phyloP scores from a whole-genome alignment of 805 yeast species.

The Ogataea degrootiae region DNA sequence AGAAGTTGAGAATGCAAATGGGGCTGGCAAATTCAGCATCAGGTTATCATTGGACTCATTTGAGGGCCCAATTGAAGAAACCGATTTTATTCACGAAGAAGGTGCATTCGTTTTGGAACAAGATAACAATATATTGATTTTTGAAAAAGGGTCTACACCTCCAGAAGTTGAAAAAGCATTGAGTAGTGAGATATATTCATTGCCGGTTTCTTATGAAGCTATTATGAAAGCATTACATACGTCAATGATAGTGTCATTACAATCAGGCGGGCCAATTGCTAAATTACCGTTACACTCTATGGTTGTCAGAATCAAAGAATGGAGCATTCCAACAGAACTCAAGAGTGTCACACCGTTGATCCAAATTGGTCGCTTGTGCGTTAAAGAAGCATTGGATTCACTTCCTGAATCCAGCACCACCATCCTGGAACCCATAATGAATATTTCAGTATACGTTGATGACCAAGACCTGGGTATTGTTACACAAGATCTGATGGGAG shows the following conservation, averaged over 20 bases:
- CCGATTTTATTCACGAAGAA: slow-evolving; percentile 31
- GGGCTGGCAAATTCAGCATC: slow-evolving; percentile 21
- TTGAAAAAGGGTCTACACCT: slow-evolving; percentile 30
- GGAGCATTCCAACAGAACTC: slow-evolving; percentile 52
- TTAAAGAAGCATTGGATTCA: slow-evolving; percentile 33
- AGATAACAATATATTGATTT: slow-evolving; percentile 44
- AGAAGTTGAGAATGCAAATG: slow-evolving; percentile 8
- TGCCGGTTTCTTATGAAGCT: slow-evolving; percentile 39
- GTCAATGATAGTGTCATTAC: slow-evolving; percentile 58
- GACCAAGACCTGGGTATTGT: slow-evolving; percentile 78
- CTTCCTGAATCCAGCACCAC: slow-evolving; percentile 35
- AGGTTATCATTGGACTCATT: slow-evolving; percentile 27
- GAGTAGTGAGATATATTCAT: slow-evolving; percentile 39
- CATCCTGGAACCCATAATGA: slow-evolving; percentile 86
- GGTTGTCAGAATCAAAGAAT: slow-evolving; percentile 45
- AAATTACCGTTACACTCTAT: slow-evolving; percentile 57
- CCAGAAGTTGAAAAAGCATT: slow-evolving; percentile 18
- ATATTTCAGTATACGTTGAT: slow-evolving; percentile 57
- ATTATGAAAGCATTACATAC: slow-evolving; percentile 51
- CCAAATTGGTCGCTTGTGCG: slow-evolving; percentile 41
- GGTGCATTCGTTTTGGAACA: slow-evolving; percentile 35
- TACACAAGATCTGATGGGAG: slow-evolving; percentile 75
- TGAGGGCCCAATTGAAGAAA: slow-evolving; percentile 29
- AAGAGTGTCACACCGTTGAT: slow-evolving; percentile 36
- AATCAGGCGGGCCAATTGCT: slow-evolving; percentile 61